Percentiles rank a stretch among this genome's conserved stretches.
Evolutionary conservation across 495 filamentous ascomycete species (phyloP).

Genomic region (Lentithecium fluviatile): DNA sequence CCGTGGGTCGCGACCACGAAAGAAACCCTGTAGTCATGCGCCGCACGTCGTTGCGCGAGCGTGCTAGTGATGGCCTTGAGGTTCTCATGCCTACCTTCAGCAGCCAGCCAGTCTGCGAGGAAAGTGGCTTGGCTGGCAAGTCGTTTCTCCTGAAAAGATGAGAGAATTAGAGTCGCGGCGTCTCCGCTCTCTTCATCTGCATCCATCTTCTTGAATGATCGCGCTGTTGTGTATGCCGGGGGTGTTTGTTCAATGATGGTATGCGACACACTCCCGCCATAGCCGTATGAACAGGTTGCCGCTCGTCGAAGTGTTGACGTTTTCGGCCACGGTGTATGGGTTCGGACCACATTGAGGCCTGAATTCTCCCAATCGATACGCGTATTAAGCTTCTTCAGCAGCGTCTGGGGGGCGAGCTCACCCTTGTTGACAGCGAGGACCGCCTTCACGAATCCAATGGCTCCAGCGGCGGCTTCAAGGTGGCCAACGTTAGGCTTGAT

Average conservation of each 20-base stretch:
- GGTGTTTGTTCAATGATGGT: slow-evolving; percentile 42
- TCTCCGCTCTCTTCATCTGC: not conserved
- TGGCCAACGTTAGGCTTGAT: slow-evolving; percentile 51
- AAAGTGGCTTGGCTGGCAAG: slow-evolving; percentile 28
- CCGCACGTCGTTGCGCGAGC: slow-evolving; percentile 37
- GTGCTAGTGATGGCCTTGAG: slow-evolving; percentile 32
- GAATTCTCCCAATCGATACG: slow-evolving; percentile 32
- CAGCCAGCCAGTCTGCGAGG: slow-evolving; percentile 18
- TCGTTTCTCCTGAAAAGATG: slow-evolving; percentile 44
- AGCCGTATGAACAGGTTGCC: slow-evolving; percentile 48
- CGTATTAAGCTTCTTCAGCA: slow-evolving; percentile 44
- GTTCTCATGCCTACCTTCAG: slow-evolving; percentile 17
- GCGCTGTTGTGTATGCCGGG: not conserved
- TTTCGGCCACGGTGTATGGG: slow-evolving; percentile 29
- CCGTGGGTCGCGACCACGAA: slow-evolving; percentile 32
- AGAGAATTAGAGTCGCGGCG: slow-evolving; percentile 34
- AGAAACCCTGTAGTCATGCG: slow-evolving; percentile 40
- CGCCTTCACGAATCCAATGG: slow-evolving; percentile 46
- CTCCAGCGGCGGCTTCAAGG: slow-evolving; percentile 49
- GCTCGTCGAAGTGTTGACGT: slow-evolving; percentile 36
- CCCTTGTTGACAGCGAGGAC: slow-evolving; percentile 40
- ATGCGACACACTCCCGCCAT: slow-evolving; percentile 49
- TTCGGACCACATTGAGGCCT: slow-evolving; percentile 33
- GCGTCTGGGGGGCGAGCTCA: slow-evolving; percentile 40
- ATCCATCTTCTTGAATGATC: not conserved